Base-by-base conservation (phyloP, 257 asterid genomes). In the Solanum clarkiae region DNA sequence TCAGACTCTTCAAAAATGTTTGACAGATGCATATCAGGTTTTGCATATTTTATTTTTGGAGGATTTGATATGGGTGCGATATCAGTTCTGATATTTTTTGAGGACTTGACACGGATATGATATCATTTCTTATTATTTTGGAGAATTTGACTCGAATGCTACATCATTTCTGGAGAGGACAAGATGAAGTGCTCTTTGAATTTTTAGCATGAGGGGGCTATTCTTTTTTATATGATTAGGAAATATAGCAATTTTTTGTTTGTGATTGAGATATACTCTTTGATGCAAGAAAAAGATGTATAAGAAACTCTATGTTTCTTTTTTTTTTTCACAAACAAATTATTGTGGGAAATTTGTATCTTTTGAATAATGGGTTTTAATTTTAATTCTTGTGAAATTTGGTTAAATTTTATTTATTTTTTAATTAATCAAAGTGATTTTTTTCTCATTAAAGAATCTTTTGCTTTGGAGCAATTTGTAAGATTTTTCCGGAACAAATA, bases 21-120 rank as follows among this genome's bases (percentile, higher is more conserved):
- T 10, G 5, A 5, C 0, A 10, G 0, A 0, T 1, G 0, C 3
- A 0, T 71, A 0, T 44, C 3, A 4, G 4, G 0, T 44, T 72
- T 0, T 6, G 20, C 0, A 2, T 5, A 20, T 10, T 47, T 0
- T 62, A 13, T 26, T 13, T 63, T 65, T 13, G 15, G 29, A 65
- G 10, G 10, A 65, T 65, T 26, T 15, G 11, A 26, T 42, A 1
- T 1, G 10, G 8, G 10, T 13, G 5, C 16, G 1, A 63, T 14
- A 13, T 63, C 18, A 63, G 12, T 63, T 63, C 26, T 44, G 3
- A 20, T 51, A 54, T 15, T 5, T 54, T 54, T 16, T 1, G n/a
- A 54, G 8, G 20, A 16, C 6, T 15, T 16, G 8, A 16, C n/a
- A 15, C 2, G 6, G 1, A 3, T 1, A 0, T 8, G 1, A 54